Conservation (phyloP, 2,329 filamentous ascomycete species). For the Colletotrichum cuscutae region DNA sequence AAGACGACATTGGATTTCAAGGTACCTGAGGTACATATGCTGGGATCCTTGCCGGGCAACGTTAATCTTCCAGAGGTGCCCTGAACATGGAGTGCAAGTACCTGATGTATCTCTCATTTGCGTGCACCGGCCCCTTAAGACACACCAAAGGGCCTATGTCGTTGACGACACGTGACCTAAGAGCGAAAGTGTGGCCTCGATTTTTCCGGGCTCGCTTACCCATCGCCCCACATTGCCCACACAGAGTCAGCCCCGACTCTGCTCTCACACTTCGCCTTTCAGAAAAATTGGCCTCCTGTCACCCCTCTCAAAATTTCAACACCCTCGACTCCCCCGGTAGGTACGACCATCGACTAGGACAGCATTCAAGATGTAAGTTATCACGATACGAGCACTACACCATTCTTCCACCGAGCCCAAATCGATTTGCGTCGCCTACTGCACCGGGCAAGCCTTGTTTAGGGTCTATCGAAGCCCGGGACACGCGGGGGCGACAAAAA, state of each 20-base stretch:
- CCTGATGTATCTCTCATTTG: background rate
- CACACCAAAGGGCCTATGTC: slow-evolving; percentile 14
- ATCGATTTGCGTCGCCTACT: slow-evolving; percentile 22
- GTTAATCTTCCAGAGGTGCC: too few relatives aligned
- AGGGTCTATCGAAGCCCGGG: slow-evolving; percentile 2
- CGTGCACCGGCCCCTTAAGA: background rate
- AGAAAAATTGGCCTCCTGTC: slow-evolving; percentile 43
- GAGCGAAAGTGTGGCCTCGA: slow-evolving; percentile 37
- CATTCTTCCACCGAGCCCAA: slow-evolving; percentile 22
- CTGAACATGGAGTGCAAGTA: too few relatives aligned
- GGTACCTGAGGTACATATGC: background rate
- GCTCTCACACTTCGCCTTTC: slow-evolving; percentile 38
- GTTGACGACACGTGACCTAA: slow-evolving; percentile 38
- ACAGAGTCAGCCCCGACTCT: slow-evolving; percentile 50
- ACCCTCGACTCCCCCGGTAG: slow-evolving; percentile 36
- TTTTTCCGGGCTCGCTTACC: slow-evolving; percentile 37
- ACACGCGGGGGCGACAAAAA: slow-evolving; percentile 1
- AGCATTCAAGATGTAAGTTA: slow-evolving; percentile 53
- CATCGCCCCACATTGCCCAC: slow-evolving; percentile 54
- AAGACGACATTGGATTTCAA: background rate
- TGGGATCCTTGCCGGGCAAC: too few relatives aligned
- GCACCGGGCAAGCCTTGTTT: slow-evolving; percentile 10
- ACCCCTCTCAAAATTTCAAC: slow-evolving; percentile 53
- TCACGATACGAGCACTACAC: slow-evolving; percentile 20
- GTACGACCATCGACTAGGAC: slow-evolving; percentile 50